Evolutionary conservation across 2,329 filamentous ascomycete genomes (phyloP), one percentile per base, ranked within the genome.

Genomic region (Cladobotryum protrusum): DNA sequence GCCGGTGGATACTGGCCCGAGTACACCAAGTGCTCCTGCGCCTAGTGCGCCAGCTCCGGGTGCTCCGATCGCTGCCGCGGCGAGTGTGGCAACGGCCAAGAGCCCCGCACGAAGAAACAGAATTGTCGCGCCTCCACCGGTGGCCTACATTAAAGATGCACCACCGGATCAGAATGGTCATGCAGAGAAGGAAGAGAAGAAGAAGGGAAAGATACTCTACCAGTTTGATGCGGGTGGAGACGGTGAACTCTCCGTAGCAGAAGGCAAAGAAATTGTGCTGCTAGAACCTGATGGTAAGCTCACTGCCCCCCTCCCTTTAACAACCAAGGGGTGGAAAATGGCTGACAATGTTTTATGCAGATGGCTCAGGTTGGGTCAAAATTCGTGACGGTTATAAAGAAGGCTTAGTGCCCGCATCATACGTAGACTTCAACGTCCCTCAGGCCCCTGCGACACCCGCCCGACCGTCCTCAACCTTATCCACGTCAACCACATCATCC

Each of bases 361-460:
- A 95, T 68, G 92, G 92, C 52, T 84, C 86, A 37, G 93, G 93
- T 39, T 99, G 93, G 93, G 80, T 89, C 59, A 92, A 87, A 66
- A 83, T 99, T 52, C 85, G 87, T 46, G 77, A 79, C 33, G 86
- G 86, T 15, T 79, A 78, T 57, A 83, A 83, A 57, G 85, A 92
- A 70, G 93, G 93, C 35, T 77, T 97, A 20, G 91, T 99, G 1
- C 93, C 93, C 1, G 80, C 90, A 5, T 79, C 84, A 5, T 99
- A 99, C 65, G 75, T 96, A 41, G 91, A 97, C 60, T 65, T 85
- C 9, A 69, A 76, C 20, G 6, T 50, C 24, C 24, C 43, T 5
- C 69, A 80, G 3, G 64, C 70, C 14, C 67, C 73, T 7, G 67
- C 70, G 3, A 70, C 74, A 11, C 65, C 75, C 49, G 62, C 71